phyloP scores from a whole-genome alignment of 495 filamentous ascomycete species.

The Aspergillus ostianus region DNA sequence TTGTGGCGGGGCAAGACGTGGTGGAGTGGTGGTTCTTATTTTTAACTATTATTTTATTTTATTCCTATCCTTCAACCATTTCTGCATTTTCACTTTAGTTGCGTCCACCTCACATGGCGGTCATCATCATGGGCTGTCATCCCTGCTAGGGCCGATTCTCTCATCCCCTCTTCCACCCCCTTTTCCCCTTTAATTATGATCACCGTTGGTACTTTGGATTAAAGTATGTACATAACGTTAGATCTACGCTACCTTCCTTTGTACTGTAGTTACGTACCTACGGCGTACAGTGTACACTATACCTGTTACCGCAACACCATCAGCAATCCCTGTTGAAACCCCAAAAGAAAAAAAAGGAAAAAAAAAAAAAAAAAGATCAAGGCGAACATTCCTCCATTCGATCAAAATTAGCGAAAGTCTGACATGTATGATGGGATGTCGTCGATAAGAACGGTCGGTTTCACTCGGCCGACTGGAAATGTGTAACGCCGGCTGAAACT shows the following conservation, averaged over 20 bases:
- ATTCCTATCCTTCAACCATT: neutral
- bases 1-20: neutral
- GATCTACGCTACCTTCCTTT: too few relatives aligned
- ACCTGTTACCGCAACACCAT: too few relatives aligned
- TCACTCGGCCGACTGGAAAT: conserved; percentile 9
- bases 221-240: neutral
- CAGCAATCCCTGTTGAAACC: too few relatives aligned
- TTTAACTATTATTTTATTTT: neutral
- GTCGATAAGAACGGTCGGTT: neutral
- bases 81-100: conserved; percentile 7
- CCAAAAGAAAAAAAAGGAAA: too few relatives aligned
- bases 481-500: conserved; percentile 11
- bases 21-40: too few relatives aligned
- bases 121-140: neutral
- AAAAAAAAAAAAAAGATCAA: too few relatives aligned
- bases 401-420: conserved; percentile 15
- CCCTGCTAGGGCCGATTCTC: neutral
- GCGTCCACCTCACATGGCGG: neutral
- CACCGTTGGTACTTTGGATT: neutral
- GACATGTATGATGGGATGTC: conserved; percentile 5
- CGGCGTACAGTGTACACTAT: too few relatives aligned
- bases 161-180: neutral
- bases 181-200: neutral
- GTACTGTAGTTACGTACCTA: too few relatives aligned
- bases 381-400: conserved; percentile 8